Base-by-base conservation (phyloP, 1,284 basidiomycete species). In the Vanrija humicola region DNA sequence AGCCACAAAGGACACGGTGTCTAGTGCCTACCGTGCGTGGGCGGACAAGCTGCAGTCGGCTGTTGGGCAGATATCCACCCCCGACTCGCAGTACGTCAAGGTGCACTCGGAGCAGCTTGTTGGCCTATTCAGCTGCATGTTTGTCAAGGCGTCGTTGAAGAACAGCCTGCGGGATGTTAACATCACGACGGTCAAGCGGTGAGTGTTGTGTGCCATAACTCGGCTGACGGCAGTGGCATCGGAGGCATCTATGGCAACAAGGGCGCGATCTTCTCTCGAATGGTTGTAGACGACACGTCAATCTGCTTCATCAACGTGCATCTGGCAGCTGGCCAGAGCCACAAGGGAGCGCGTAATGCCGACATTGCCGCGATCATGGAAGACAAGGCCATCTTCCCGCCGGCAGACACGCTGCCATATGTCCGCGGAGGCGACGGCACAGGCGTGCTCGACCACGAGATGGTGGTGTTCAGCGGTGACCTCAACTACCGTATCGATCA, bases 251-350 rank as follows among this genome's bases (percentile, higher is more conserved):
- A 95, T 71, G 95, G 95, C 1, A 98, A 98, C 75, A 98, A 98
- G 87, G 95, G 95, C 15, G 93, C 88, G 0, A 93, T 98, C 56
- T 83, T 96, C 16, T 82, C 90, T 2, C 84, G 95, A n/a, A 83
- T 97, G 57, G 84, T 92, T 9, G 79, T 98, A 38, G 90, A 93
- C 62, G 91, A 98, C 76, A 88, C 90, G 1, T 93, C 90, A 0
- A 75, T 98, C 25, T 97, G 92, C 70, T 88, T 97, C 68, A 84
- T 97, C 78, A 98, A 98, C 76, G 91, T 90, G 64, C 95, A 98
- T 79, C 81, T 98, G 49, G 95, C 94, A 5, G 94, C 95, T 3
- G 94, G 95, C 1, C 93, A 96, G 70, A 82, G 83, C 59, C 86
- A 89, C 46, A 83, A 89, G 26, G 82, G 88, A 9, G 82, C 88